Conservation (phyloP, 768 basidiomycete genomes). For the Tylopilus vinaceipallidus region DNA sequence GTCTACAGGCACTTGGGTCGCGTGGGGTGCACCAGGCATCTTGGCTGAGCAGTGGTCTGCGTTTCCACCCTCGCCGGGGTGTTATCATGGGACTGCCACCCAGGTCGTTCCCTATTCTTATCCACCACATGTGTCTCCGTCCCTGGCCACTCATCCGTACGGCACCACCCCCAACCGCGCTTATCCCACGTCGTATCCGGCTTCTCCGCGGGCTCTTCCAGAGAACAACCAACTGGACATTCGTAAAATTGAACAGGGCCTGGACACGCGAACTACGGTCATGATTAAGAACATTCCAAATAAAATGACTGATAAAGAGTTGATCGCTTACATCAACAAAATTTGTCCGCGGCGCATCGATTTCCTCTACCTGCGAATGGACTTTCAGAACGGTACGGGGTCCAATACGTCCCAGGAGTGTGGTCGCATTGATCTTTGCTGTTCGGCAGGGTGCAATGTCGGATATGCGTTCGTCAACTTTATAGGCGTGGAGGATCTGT, state of each 20-base stretch:
- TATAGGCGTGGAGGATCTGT: slow-evolving; percentile 71
- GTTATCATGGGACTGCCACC: slow-evolving; percentile 26
- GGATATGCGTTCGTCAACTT: slow-evolving; percentile 92
- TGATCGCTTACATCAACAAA: slow-evolving; percentile 63
- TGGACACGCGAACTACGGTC: slow-evolving; percentile 79
- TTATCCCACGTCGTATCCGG: slow-evolving; percentile 22
- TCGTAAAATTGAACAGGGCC: slow-evolving; percentile 68
- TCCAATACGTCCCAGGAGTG: background rate
- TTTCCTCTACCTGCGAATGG: slow-evolving; percentile 86
- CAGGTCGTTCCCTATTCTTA: slow-evolving; percentile 28
- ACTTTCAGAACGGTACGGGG: slow-evolving; percentile 71
- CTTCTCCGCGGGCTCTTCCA: slow-evolving; percentile 28
- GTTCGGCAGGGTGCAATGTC: slow-evolving; percentile 64
- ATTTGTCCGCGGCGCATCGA: slow-evolving; percentile 79
- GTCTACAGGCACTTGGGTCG: slow-evolving; percentile 28
- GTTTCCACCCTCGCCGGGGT: slow-evolving; percentile 26
- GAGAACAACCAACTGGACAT: slow-evolving; percentile 65
- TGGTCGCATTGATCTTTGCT: slow-evolving; percentile 3
- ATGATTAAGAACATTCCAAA: slow-evolving; percentile 95
- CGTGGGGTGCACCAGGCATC: slow-evolving; percentile 27
- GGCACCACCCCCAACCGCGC: slow-evolving; percentile 16
- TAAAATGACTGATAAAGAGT: slow-evolving; percentile 79
- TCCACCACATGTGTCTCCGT: slow-evolving; percentile 25
- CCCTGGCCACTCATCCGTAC: slow-evolving; percentile 21
- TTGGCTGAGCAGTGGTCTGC: slow-evolving; percentile 30